Evolutionary conservation across 2,329 filamentous ascomycete genomes (phyloP).

Genomic region (Ceratocystis huliohia): DNA sequence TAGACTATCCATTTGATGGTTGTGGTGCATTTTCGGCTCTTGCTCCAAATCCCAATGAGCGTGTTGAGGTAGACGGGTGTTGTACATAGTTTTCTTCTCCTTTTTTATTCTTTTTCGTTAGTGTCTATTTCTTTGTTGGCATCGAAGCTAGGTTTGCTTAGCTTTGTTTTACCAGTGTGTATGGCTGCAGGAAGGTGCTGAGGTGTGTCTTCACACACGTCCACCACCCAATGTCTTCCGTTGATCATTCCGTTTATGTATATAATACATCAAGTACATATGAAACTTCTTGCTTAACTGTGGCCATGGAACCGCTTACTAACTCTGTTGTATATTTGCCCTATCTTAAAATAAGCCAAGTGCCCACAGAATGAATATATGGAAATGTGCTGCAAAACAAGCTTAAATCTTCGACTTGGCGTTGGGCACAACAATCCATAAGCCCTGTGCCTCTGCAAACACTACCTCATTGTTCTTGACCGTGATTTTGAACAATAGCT

Average conservation of each 20-base stretch:
- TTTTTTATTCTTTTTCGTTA: too few relatives aligned
- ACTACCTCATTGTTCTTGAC: slow-evolving; percentile 17
- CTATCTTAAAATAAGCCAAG: too few relatives aligned
- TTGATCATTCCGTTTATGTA: not conserved
- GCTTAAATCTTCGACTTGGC: slow-evolving; percentile 11
- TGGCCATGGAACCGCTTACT: not conserved
- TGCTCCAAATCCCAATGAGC: too few relatives aligned
- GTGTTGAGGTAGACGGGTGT: too few relatives aligned
- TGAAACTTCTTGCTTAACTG: not conserved
- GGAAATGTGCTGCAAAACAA: not conserved
- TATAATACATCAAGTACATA: slow-evolving; percentile 6
- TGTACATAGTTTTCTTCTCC: too few relatives aligned
- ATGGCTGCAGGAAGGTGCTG: not conserved
- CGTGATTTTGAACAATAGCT: slow-evolving; percentile 21
- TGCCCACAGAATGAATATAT: too few relatives aligned
- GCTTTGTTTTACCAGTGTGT: not conserved
- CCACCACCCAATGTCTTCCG: not conserved
- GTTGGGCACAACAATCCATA: slow-evolving; percentile 14
- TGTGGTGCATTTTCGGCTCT: not conserved
- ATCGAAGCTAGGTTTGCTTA: not conserved
- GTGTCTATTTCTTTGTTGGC: too few relatives aligned
- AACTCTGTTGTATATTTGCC: not conserved
- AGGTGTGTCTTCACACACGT: not conserved
- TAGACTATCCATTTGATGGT: not conserved
- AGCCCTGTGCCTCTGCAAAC: slow-evolving; percentile 12